Evolutionary conservation across 257 asterid genomes (phyloP), one percentile per base, ranked within the genome.

Genomic region (Linaria vulgaris): DNA sequence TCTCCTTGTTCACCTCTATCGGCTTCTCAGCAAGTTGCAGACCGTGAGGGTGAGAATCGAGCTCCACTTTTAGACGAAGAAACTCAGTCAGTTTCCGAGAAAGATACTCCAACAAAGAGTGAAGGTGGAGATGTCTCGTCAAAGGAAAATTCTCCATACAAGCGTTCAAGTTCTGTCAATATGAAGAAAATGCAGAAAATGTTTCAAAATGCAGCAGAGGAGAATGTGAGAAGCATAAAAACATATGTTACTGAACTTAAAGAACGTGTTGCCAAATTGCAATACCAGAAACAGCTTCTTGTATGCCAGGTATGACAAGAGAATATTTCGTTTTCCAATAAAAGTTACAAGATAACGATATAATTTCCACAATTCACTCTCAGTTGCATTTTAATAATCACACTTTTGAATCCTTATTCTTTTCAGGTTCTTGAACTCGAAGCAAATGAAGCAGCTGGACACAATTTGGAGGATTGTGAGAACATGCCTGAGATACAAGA

Each of bases 141-240:
- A 8, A 91, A 91, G 78, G 98, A 91, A 74, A 82, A 84, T 48
- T 88, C 98, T 69, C 98, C 96, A 1, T 85, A 85, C 52, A 73
- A 94, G 59, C 95, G 95, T 73, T 91, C 97, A 37, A 82, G 96
- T 69, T 90, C 97, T 63, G 98, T 91, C 46, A 91, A 91, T 75
- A 88, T 91, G 96, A 88, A 80, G 78, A 91, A 88, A 74, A 91
- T 91, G 98, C 94, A 91, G 75, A 87, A 82, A 73, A 91, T 91
- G 98, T 91, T 91, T 62, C 98, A 91, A 70, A 85, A 84, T 75
- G 98, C 98, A 59, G 98, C 98, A 59, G 98, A 91, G 81, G 98
- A 91, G 80, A 91, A 91, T 69, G 98, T 91, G 27, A 86, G 98
- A 82, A 91, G 94, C 81, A 91, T 91, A 72, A 88, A 84, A 79